Percentiles rank a stretch among this genome's conserved stretches.
Evolutionary conservation across 2,329 filamentous ascomycete genomes (phyloP).

Genomic region (Apiospora rasikravindrae): DNA sequence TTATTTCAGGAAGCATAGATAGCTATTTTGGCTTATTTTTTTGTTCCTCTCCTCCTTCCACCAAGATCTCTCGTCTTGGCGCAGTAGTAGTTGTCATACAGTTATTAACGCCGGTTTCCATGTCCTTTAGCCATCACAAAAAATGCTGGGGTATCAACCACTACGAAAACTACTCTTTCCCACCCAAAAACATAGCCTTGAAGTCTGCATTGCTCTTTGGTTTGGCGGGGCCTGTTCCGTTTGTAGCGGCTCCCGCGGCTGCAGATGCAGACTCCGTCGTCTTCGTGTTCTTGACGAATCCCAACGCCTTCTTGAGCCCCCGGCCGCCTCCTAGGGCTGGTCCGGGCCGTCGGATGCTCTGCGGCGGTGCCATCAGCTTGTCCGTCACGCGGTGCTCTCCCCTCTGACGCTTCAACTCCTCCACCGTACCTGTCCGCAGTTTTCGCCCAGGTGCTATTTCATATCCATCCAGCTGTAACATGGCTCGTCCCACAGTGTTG

Average conservation of each 20-base stretch:
- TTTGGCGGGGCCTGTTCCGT: constrained; percentile 31
- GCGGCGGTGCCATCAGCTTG: constrained; percentile 50
- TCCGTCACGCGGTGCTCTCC: constrained; percentile 43
- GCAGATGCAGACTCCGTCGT: constrained; percentile 20
- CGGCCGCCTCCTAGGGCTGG: constrained; percentile 38
- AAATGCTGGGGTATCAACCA: constrained; percentile 17
- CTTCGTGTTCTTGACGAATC: constrained; percentile 43
- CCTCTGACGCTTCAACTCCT: constrained; percentile 60
- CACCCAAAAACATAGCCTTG: constrained; percentile 55
- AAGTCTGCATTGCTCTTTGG: constrained; percentile 63
- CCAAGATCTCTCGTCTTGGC: background rate
- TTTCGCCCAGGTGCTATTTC: constrained; percentile 58
- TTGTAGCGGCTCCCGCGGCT: constrained; percentile 20
- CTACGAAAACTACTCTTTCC: background rate
- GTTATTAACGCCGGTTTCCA: constrained; percentile 11
- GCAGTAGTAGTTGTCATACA: background rate
- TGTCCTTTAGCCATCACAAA: background rate
- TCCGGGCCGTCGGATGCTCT: constrained; percentile 48
- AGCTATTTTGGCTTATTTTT: background rate
- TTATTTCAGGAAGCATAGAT: background rate
- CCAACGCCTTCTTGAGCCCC: constrained; percentile 49
- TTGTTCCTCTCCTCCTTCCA: background rate
- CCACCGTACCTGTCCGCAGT: constrained; percentile 59
- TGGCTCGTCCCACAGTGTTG: constrained; percentile 73
- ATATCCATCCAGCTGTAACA: constrained; percentile 61